A percentile compares a stretch with the other conserved stretches of the same genome.
phyloP scores from a whole-genome alignment of 2,329 filamentous ascomycete genomes.

The Leptographium radiaticola region DNA sequence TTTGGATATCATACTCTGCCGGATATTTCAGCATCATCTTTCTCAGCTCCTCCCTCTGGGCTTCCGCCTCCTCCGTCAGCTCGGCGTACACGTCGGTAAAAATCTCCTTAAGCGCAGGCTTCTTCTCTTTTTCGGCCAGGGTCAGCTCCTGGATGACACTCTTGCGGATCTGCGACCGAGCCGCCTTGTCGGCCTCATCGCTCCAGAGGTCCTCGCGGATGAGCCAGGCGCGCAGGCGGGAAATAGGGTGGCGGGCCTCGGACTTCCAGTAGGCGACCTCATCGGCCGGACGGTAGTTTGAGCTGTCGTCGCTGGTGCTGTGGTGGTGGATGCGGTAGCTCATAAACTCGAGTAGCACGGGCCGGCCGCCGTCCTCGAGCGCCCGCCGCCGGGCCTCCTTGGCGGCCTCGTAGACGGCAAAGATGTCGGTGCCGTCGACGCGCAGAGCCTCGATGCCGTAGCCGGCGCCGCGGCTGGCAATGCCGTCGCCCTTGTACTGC shows the following conservation, averaged over 20 bases:
- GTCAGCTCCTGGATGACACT: conserved; percentile 69
- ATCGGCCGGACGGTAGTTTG: too few relatives aligned
- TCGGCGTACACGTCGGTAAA: conserved; percentile 86
- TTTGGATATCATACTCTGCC: conserved; percentile 62
- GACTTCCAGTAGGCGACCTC: too few relatives aligned
- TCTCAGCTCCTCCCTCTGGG: conserved; percentile 62
- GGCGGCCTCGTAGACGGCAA: conserved; percentile 60
- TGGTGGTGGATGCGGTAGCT: conserved; percentile 90
- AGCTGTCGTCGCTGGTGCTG: conserved; percentile 84
- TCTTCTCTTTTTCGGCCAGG: conserved; percentile 69
- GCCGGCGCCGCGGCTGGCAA: conserved; percentile 60
- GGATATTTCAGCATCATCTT: conserved; percentile 72
- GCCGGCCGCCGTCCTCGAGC: conserved; percentile 61
- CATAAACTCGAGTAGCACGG: conserved; percentile 88
- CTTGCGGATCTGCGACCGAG: conserved; percentile 52
- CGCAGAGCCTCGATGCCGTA: conserved; percentile 73
- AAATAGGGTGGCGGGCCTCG: too few relatives aligned
- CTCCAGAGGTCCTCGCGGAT: too few relatives aligned
- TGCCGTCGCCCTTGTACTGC: conserved; percentile 70
- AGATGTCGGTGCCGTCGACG: conserved; percentile 74
- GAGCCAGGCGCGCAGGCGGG: too few relatives aligned
- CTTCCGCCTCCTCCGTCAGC: conserved; percentile 45
- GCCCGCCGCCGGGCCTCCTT: conserved; percentile 61
- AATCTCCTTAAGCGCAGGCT: conserved; percentile 54
- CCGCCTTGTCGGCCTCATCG: too few relatives aligned